phyloP scores from a whole-genome alignment of 495 filamentous ascomycete genomes.

The Penicillium pancosmium region DNA sequence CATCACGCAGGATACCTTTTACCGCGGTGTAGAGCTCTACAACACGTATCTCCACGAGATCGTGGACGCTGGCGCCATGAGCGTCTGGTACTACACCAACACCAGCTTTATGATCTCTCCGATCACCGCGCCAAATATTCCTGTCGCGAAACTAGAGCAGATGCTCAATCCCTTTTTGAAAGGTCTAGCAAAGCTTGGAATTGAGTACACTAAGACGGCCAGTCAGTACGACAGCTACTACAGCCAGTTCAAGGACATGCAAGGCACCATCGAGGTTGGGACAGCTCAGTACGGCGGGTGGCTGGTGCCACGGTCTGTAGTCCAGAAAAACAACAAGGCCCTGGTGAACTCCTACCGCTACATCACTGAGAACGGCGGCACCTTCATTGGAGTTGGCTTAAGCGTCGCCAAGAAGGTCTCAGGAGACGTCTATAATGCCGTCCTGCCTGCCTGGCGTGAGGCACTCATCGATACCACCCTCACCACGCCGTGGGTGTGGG shows the following conservation, averaged over 20 bases:
- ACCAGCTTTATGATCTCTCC: conserved; percentile 50
- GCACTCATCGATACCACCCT: conserved; percentile 48
- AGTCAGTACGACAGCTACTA: conserved; percentile 46
- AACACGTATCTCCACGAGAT: conserved; percentile 44
- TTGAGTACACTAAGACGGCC: conserved; percentile 28
- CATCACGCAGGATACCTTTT: conserved; percentile 46
- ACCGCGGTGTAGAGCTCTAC: conserved; percentile 32
- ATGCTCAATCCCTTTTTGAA: conserved; percentile 37
- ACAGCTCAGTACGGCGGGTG: conserved; percentile 19
- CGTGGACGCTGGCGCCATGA: conserved; percentile 56
- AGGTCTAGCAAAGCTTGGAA: conserved; percentile 29
- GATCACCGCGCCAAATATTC: conserved; percentile 37
- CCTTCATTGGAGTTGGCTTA: conserved; percentile 48
- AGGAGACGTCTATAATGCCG: conserved; percentile 55
- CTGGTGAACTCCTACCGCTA: conserved; percentile 41
- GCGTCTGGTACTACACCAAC: conserved; percentile 52
- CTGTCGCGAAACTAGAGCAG: conserved; percentile 24
- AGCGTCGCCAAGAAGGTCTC: conserved; percentile 42
- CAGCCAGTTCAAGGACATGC: conserved; percentile 41
- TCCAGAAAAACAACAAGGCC: conserved; percentile 50
- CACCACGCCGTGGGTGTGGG: conserved; percentile 45
- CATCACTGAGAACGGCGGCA: conserved; percentile 44
- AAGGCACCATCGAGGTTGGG: conserved; percentile 21
- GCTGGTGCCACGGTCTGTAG: conserved; percentile 30
- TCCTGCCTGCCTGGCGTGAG: conserved; percentile 63